phyloP scores from a whole-genome alignment of 2,329 filamentous ascomycete species.

The Cytospora piceae region DNA sequence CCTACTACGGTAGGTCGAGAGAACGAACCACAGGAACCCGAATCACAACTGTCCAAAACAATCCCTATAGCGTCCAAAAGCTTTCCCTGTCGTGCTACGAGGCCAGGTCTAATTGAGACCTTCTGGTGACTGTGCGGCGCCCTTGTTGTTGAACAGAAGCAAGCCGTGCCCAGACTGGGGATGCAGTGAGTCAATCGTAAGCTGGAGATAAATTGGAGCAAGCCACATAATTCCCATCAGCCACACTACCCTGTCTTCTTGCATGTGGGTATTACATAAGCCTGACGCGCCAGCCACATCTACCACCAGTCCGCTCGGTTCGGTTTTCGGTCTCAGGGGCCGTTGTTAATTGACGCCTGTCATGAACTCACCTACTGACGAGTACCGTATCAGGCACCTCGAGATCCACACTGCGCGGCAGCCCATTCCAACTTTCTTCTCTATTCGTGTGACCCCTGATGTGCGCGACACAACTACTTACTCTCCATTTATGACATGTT shows the following conservation, averaged over 20 bases:
- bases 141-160: neutral
- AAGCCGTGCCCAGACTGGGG: neutral
- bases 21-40: neutral
- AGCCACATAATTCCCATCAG: neutral
- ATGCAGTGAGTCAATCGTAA: no score
- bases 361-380: neutral
- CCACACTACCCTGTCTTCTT: neutral
- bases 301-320: neutral
- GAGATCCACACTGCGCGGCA: neutral
- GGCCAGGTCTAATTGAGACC: neutral
- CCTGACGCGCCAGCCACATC: neutral
- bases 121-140: neutral
- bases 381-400: neutral
- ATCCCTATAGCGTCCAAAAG: neutral
- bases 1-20: neutral
- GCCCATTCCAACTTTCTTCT: neutral
- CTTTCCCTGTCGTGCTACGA: neutral
- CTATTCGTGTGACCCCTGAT: constrained; percentile 16
- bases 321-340: neutral
- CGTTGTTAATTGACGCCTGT: neutral
- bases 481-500: constrained; percentile 26
- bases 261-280: neutral
- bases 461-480: constrained; percentile 11
- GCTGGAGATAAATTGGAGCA: no score
- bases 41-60: neutral